A percentile compares a stretch with the other conserved stretches of the same genome.
phyloP scores from a whole-genome alignment of 1,284 basidiomycete species.

The Hypsizygus ulmarius region DNA sequence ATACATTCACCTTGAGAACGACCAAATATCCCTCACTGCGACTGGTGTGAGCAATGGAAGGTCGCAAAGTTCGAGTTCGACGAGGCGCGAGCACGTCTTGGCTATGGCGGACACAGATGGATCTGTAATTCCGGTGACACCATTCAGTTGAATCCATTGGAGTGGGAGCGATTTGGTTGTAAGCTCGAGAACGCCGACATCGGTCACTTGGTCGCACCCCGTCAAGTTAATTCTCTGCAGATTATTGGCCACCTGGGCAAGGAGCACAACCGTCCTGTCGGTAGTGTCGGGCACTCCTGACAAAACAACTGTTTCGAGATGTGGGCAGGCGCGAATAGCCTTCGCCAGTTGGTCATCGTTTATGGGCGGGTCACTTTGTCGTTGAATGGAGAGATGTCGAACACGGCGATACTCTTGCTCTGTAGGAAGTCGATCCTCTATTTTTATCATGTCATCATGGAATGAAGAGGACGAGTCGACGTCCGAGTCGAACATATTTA shows the following conservation, averaged over 20 bases:
- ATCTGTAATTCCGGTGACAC: slow-evolving; percentile 71
- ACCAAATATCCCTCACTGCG: slow-evolving; percentile 81
- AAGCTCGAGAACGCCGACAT: slow-evolving; percentile 70
- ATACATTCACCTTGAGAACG: slow-evolving; percentile 51
- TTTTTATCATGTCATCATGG: slow-evolving; percentile 52
- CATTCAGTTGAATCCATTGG: slow-evolving; percentile 72
- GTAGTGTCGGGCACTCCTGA: slow-evolving; percentile 65
- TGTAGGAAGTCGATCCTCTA: slow-evolving; percentile 51
- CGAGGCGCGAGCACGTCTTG: slow-evolving; percentile 70
- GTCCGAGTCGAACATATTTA: slow-evolving; percentile 22
- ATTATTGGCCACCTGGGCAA: slow-evolving; percentile 63
- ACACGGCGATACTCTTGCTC: slow-evolving; percentile 54
- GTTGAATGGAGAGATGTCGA: slow-evolving; percentile 52
- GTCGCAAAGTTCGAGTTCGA: slow-evolving; percentile 80
- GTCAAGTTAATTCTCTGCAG: slow-evolving; percentile 79
- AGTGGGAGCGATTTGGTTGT: slow-evolving; percentile 67
- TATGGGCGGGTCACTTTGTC: slow-evolving; percentile 36
- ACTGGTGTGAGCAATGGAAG: slow-evolving; percentile 72
- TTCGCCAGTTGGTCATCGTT: slow-evolving; percentile 64
- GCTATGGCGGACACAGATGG: slow-evolving; percentile 72
- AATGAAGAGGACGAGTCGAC: slow-evolving; percentile 32
- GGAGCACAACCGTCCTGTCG: slow-evolving; percentile 63
- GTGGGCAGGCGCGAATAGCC: slow-evolving; percentile 62
- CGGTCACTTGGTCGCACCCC: slow-evolving; percentile 75
- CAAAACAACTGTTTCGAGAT: slow-evolving; percentile 74